Percentiles rank a stretch among this genome's conserved stretches.
These are phyloP conservation scores for Haplographium delicatum DNA, from an alignment of 495 filamentous ascomycete genomes.

Conservation along the genomic window DNA sequence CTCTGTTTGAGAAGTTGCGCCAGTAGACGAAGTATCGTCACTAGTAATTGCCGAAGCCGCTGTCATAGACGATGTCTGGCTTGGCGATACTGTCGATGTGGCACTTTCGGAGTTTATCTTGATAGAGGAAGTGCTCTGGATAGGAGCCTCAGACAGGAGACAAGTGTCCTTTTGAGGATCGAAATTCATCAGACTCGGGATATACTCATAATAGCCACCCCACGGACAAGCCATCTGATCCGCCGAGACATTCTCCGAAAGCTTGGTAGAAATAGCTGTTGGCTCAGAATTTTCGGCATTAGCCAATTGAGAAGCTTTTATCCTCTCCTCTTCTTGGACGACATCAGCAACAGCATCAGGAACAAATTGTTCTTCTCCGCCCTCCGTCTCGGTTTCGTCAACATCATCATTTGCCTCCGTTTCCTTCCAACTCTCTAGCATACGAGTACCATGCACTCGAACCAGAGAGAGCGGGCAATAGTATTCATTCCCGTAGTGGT, in stretches of 20 bases:
- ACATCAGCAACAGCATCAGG: slow-evolving; percentile 32
- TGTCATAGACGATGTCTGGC: background rate
- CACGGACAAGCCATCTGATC: slow-evolving; percentile 9
- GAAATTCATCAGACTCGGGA: background rate
- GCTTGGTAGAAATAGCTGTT: background rate
- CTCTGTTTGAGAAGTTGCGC: slow-evolving; percentile 7
- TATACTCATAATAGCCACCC: slow-evolving; percentile 2
- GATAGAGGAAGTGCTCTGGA: background rate
- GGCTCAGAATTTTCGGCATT: background rate
- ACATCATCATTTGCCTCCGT: slow-evolving; percentile 62
- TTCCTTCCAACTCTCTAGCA: slow-evolving; percentile 74
- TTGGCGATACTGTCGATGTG: background rate
- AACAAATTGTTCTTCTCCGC: slow-evolving; percentile 30
- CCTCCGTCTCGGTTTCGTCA: slow-evolving; percentile 28
- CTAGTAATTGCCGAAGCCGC: background rate
- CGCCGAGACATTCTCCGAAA: background rate
- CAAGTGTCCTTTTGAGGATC: slow-evolving; percentile 23
- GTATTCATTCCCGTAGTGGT: slow-evolving; percentile 92
- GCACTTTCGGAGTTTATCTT: background rate
- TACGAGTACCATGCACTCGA: slow-evolving; percentile 89
- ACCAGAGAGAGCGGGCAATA: slow-evolving; percentile 91
- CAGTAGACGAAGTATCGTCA: background rate
- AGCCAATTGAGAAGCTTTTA: slow-evolving; percentile 11
- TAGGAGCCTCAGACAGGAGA: slow-evolving; percentile 15
- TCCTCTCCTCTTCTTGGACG: slow-evolving; percentile 21